Conservation (phyloP, 805 yeast species). For the Metschnikowia baotianmanensis region DNA sequence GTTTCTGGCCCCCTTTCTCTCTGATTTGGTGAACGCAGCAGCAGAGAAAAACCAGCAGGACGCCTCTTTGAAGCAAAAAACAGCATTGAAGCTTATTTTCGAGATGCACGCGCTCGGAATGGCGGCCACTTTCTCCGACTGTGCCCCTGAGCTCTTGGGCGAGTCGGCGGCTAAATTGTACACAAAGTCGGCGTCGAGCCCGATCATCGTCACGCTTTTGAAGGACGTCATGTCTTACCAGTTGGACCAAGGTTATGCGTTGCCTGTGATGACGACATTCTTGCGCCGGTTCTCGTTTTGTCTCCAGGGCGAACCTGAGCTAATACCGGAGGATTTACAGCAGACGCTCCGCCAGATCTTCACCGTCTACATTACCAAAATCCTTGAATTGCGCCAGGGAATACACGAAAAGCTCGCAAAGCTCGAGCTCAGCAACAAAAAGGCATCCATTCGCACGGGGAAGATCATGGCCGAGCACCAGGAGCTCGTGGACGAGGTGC, state of each 20-base stretch:
- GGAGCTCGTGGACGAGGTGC: conserved; percentile 7
- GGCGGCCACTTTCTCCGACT: conserved; percentile 13
- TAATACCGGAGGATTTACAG: conserved; percentile 11
- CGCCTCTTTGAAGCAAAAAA: conserved; percentile 9
- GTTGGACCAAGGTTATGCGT: conserved; percentile 27
- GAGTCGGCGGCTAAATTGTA: conserved; percentile 9
- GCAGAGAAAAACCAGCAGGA: conserved; percentile 4
- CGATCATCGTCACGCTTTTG: conserved; percentile 23
- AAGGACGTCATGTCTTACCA: conserved; percentile 31
- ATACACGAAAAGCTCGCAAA: conserved; percentile 36
- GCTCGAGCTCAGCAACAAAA: conserved; percentile 41
- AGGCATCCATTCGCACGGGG: conserved; percentile 67
- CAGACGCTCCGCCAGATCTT: conserved; percentile 35
- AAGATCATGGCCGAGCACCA: conserved; percentile 44
- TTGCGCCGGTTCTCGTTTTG: conserved; percentile 18
- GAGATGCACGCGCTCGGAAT: conserved; percentile 16
- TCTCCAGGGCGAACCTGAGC: neutral
- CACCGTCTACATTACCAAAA: conserved; percentile 23
- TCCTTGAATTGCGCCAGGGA: conserved; percentile 34
- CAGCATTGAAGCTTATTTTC: conserved; percentile 13
- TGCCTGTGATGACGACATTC: conserved; percentile 46
- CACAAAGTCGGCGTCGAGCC: conserved; percentile 6
- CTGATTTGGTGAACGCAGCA: conserved; percentile 13
- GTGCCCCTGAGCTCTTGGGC: conserved; percentile 12
- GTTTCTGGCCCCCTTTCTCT: conserved; percentile 12